Percentiles rank a stretch among this genome's conserved stretches.
Conservation (phyloP, 768 basidiomycete species). For the Amanita brunnescens region DNA sequence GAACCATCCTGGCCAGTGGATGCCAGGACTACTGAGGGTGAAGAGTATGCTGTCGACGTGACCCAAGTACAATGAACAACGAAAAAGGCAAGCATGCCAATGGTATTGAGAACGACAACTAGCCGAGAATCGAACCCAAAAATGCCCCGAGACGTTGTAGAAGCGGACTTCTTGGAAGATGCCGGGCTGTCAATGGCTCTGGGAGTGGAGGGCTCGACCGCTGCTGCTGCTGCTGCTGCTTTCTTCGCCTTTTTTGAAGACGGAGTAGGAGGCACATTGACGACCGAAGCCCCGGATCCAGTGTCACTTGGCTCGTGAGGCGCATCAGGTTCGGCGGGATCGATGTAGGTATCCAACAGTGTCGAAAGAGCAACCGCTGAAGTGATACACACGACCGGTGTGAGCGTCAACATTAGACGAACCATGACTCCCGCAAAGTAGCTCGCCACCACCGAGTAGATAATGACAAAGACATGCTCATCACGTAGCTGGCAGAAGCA, state of each 20-base stretch:
- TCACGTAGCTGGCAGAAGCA: slow-evolving; percentile 94
- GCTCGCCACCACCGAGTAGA: slow-evolving; percentile 91
- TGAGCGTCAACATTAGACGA: slow-evolving; percentile 94
- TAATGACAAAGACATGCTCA: slow-evolving; percentile 97
- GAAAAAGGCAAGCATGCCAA: slow-evolving; percentile 79
- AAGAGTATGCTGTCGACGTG: slow-evolving; percentile 91
- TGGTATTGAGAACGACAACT: slow-evolving; percentile 62
- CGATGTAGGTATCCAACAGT: slow-evolving; percentile 84
- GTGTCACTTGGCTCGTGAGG: slow-evolving; percentile 25
- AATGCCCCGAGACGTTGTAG: slow-evolving; percentile 46
- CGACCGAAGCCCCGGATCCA: slow-evolving; percentile 18
- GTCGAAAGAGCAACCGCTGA: slow-evolving; percentile 87
- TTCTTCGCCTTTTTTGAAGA: slow-evolving; percentile 58
- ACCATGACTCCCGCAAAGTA: slow-evolving; percentile 99
- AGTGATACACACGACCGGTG: slow-evolving; percentile 91
- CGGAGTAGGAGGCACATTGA: slow-evolving; percentile 18
- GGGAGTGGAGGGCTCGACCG: slow-evolving; percentile 22
- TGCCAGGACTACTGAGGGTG: slow-evolving; percentile 92
- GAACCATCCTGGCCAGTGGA: slow-evolving; percentile 74
- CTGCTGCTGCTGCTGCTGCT: slow-evolving; percentile 43
- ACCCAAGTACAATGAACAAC: slow-evolving; percentile 97
- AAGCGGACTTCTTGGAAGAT: slow-evolving; percentile 26
- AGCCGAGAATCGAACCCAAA: slow-evolving; percentile 82
- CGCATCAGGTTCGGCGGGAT: slow-evolving; percentile 61
- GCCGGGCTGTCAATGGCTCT: slow-evolving; percentile 32